Evolutionary conservation across 176 grass and related monocot genomes (phyloP), one percentile per base, ranked within the genome.

Genomic region (Bonia amplexicaulis): DNA sequence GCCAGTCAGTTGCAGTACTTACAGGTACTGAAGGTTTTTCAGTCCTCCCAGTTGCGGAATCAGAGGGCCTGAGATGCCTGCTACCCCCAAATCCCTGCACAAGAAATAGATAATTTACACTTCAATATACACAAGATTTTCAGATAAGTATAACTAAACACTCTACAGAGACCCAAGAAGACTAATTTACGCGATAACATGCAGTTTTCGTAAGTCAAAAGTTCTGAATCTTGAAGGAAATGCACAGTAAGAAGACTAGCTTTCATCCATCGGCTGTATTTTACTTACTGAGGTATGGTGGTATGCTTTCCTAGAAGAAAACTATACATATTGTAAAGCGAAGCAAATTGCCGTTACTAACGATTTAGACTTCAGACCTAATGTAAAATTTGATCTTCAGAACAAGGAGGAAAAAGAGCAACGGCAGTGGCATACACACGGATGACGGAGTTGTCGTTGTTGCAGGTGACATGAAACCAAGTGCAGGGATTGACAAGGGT

Each of bases 1-100:
- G 49, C 26, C 31, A 68, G 23, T 13, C 47, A 70, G 63, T 27
- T 71, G 44, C 10, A 61, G 16, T 31, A 60, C 69, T 84, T 86
- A 92, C 90, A 92, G 26, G 70, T 80, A 92, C 58, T 86, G 87
- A 51, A 92, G 80, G 15, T 86, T 89, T 55, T 69, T 45, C 26
- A 89, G 9, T 60, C 27, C 15, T 64, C 53, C 87, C 39, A 92
- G 83, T 23, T 84, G 40, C 22, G 90, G 73, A 86, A 89, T 37
- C 61, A 92, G 80, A 71, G 40, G 20, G 2, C 90, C 90, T 8
- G 83, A 83, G 31, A 92, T 25, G 13, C 75, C 68, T 58, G 83
- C 90, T 27, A 84, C 62, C 1, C 79, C 87, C 79, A 92, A 55
- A 89, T 92, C 90, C 35, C 83, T 89, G 79, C 20, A 66, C 23